Percentiles rank a stretch among this genome's conserved stretches.
These are phyloP conservation scores for Scheffersomyces illinoinensis DNA, from an alignment of 1,139 yeast genomes.

Conservation along the genomic window DNA sequence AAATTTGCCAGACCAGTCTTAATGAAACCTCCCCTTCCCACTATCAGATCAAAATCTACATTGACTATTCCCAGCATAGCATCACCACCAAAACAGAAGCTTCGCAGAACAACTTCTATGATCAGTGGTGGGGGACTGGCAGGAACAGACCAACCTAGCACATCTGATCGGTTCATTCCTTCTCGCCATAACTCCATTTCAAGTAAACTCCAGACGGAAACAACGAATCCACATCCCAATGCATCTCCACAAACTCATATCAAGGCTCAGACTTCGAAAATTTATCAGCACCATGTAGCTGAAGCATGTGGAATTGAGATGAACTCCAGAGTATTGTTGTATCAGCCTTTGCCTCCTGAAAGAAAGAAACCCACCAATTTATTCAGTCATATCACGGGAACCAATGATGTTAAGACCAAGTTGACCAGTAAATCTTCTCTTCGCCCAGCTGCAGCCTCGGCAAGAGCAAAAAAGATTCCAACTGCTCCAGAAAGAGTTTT, in stretches of 20 bases:
- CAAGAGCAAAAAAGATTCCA: slow-evolving; percentile 70
- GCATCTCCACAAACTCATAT: slow-evolving; percentile 58
- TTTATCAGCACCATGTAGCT: slow-evolving; percentile 85
- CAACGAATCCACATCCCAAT: slow-evolving; percentile 40
- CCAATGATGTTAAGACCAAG: slow-evolving; percentile 11
- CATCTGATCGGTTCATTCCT: slow-evolving; percentile 47
- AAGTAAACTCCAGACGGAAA: slow-evolving; percentile 37
- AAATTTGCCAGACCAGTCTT: slow-evolving; percentile 18
- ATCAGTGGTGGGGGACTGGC: slow-evolving; percentile 27
- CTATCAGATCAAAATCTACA: slow-evolving; percentile 23
- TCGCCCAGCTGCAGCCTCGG: slow-evolving; percentile 52
- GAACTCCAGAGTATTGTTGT: slow-evolving; percentile 81
- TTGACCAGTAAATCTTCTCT: slow-evolving; percentile 12
- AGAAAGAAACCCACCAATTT: slow-evolving; percentile 58
- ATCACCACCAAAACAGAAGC: slow-evolving; percentile 21
- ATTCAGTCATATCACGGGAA: slow-evolving; percentile 22
- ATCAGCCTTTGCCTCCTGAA: slow-evolving; percentile 86
- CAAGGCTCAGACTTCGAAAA: slow-evolving; percentile 66
- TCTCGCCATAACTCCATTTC: slow-evolving; percentile 43
- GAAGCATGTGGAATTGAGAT: slow-evolving; percentile 91
- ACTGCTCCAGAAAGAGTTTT: slow-evolving; percentile 90
- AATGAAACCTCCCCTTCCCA: slow-evolving; percentile 14
- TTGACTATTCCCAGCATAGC: slow-evolving; percentile 12
- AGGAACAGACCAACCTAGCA: slow-evolving; percentile 19
- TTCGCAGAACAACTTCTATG: slow-evolving; percentile 40